Conservation (phyloP, 2,329 filamentous ascomycete genomes). For the Fusarium chuoi region DNA sequence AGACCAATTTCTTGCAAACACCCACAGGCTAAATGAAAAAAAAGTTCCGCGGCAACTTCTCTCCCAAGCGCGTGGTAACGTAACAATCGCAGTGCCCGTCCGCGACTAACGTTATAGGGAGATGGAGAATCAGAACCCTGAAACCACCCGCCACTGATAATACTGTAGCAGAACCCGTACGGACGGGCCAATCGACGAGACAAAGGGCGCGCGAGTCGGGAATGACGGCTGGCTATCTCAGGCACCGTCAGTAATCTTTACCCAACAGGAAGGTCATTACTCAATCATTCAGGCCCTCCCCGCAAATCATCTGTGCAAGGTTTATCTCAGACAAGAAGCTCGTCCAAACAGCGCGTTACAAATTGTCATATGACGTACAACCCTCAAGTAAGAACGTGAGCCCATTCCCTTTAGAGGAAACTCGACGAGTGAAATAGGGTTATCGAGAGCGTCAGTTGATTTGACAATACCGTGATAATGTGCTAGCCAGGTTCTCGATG, state of each 20-base stretch:
- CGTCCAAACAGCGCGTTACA: slow-evolving; percentile 1
- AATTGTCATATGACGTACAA: slow-evolving; percentile 26
- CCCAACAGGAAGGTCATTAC: slow-evolving; percentile 30
- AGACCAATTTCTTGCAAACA: neutral
- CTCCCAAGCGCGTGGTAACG: slow-evolving; percentile 23
- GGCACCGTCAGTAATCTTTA: slow-evolving; percentile 18
- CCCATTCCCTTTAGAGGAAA: neutral
- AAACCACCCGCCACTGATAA: slow-evolving; percentile 11
- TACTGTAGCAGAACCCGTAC: neutral
- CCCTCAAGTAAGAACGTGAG: slow-evolving; percentile 1
- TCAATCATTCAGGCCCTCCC: slow-evolving; percentile 3
- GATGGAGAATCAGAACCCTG: neutral
- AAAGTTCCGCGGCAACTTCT: neutral
- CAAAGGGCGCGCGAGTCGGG: slow-evolving; percentile 9
- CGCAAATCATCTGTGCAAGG: slow-evolving; percentile 8
- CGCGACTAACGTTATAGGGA: neutral
- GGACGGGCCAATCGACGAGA: slow-evolving; percentile 1
- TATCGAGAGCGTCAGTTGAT: neutral
- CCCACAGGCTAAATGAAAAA: neutral
- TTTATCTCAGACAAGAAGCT: slow-evolving; percentile 11
- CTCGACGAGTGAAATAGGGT: neutral
- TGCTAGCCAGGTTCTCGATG: slow-evolving; percentile 24
- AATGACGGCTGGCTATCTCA: slow-evolving; percentile 15
- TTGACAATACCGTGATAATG: neutral
- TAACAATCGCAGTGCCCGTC: slow-evolving; percentile 3